Evolutionary conservation across 345 rosid species (phyloP), one percentile per base, ranked within the genome.

Genomic region (Anastatica hierochuntica): DNA sequence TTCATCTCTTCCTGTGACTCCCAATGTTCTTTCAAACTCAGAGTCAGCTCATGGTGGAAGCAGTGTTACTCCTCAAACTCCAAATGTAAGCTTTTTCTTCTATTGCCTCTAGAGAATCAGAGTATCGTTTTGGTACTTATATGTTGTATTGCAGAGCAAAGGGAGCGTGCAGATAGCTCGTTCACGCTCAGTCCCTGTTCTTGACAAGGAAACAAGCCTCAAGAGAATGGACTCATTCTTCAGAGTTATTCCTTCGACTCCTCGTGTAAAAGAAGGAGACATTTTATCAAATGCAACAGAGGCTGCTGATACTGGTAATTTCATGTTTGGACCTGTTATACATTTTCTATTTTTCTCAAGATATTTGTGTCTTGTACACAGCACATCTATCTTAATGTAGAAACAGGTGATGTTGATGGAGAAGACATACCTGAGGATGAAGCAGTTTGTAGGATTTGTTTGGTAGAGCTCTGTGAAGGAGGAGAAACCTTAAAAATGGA

Each of bases 401-500:
- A 84, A 56, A 58, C 64, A 6, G 66, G 45, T 52, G 83, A 70
- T 23, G 78, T 56, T 60, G 87, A 75, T 48, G 95, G 88, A 31
- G 92, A 84, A 72, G 96, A 90, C 71, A 90, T 90, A 63, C 81
- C 78, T 1, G 92, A 90, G 77, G 95, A 90, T 12, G 96, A 87
- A 71, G 98, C 98, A 8, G 89, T 87, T 46, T 87, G 98, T 68
- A 77, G 98, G 62, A 90, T 90, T 61, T 90, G 98, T 71, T 38
- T 90, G 50, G 80, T 77, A 27, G 98, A 84, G n/a, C 70, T 90
- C 14, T 74, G 88, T 43, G 96, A 90, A 84, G 95, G 92, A 21
- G 98, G 98, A 3, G 95, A 90, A 72, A 90, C 98, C 8, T 69
- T 90, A 19, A 84, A 87, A 81, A 84, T 90, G 92, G 98, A 90